Evolutionary conservation across 2,329 filamentous ascomycete genomes (phyloP), one percentile per base, ranked within the genome.

Genomic region (Penicillium polonicum): DNA sequence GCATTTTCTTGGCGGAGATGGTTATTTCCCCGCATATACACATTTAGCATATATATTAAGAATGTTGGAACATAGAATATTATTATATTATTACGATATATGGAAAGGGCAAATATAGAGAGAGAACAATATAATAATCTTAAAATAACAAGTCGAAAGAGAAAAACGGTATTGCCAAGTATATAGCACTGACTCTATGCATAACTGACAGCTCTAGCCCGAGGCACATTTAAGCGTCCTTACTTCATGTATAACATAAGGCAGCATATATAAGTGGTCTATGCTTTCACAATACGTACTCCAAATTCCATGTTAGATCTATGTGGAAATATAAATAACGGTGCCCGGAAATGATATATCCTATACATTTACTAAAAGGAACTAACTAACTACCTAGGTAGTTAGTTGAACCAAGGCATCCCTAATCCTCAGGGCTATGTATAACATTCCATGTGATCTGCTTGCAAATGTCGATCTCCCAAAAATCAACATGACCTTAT

Each of bases 1-100:
- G 29, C 49, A 43, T 33, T 23, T n/a, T 25, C 52, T 55, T 55
- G 52, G 45, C 52, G 33, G 43, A n/a, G 17, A n/a, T 23, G 31
- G 31, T 5, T 33, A 36, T 43, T 50, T 55, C 45, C 45, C 52
- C 52, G 52, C 52, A 35, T 33, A 23, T 23, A 23, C 23, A 23
- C 23, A 1, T 23, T 23, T 23, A 23, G 23, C 4, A 23, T 23
- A 23, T 23, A 23, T 23, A 23, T 23, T 4, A 23, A 23, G 27
- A 31, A 31, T 31, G 29, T 13, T 13, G 12, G 29, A 31, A 31
- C 4, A 13, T 33, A 33, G 4, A 33, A 33, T 15, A 33, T 12
- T 15, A 35, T 33, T 5, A 33, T 15, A 35, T 33, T 5, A 33
- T 2, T 33, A 31, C 8, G 1, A 33, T 13, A 31, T 31, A 15